Conservation (phyloP, 345 rosid genomes). For the Boechera retrofracta region DNA sequence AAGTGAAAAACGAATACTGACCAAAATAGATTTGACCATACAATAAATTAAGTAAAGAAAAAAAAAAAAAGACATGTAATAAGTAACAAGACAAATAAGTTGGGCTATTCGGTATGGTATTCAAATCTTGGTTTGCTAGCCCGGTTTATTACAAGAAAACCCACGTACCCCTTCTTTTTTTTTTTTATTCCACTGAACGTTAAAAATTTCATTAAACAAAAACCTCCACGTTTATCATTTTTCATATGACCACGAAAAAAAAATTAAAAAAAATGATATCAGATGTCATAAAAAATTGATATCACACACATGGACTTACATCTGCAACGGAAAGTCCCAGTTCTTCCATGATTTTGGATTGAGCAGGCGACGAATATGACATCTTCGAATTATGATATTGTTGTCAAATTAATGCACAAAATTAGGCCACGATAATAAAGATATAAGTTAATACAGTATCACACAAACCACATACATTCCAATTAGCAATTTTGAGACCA, state of each 20-base stretch:
- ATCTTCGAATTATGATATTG: slow-evolving; percentile 43
- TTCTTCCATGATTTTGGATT: slow-evolving; percentile 63
- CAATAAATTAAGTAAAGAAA: too few relatives aligned
- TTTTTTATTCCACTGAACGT: too few relatives aligned
- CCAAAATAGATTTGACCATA: not conserved
- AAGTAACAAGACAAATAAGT: too few relatives aligned
- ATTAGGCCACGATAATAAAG: not conserved
- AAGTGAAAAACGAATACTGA: slow-evolving; percentile 45
- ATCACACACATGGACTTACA: slow-evolving; percentile 44
- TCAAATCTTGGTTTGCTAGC: too few relatives aligned
- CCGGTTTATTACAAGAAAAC: too few relatives aligned
- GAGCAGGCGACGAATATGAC: slow-evolving; percentile 69
- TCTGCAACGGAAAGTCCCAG: slow-evolving; percentile 65
- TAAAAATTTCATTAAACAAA: too few relatives aligned
- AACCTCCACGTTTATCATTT: too few relatives aligned
- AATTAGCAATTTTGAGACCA: not conserved
- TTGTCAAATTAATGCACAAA: not conserved
- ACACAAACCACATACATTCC: not conserved
- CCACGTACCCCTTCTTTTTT: too few relatives aligned
- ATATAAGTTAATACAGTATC: not conserved
- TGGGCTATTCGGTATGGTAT: too few relatives aligned
- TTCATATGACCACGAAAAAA: too few relatives aligned
- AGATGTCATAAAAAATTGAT: not conserved
- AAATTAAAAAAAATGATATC: too few relatives aligned
- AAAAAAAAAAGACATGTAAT: too few relatives aligned